Conservation (phyloP, 768 basidiomycete genomes). For the Boletus patriciae region DNA sequence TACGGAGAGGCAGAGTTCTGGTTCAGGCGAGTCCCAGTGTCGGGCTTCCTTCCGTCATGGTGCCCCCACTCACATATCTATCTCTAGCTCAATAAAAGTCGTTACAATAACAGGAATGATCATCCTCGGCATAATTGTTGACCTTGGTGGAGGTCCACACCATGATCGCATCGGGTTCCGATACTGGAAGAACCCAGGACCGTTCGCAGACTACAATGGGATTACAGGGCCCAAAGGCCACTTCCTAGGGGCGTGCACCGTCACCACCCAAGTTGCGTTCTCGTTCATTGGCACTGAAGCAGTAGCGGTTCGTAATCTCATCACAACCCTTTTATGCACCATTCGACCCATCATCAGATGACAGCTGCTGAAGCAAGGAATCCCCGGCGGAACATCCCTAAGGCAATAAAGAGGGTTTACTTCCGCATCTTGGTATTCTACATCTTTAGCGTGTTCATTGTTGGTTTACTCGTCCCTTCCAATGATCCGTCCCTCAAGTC, state of each 20-base stretch:
- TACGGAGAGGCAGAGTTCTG: conserved; percentile 11
- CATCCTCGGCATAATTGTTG: conserved; percentile 1
- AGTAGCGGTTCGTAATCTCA: conserved; percentile 37
- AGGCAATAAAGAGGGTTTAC: conserved; percentile 47
- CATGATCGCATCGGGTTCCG: conserved; percentile 28
- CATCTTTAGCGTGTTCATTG: conserved; percentile 43
- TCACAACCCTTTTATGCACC: background rate
- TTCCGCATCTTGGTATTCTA: conserved; percentile 40
- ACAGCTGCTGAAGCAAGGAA: conserved; percentile 52
- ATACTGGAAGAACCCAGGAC: conserved; percentile 40
- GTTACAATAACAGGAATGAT: background rate
- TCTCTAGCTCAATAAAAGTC: conserved; percentile 1
- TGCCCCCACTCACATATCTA: background rate
- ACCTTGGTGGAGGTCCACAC: conserved; percentile 1
- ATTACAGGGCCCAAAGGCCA: background rate
- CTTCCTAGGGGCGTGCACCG: conserved; percentile 2
- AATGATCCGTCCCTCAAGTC: conserved; percentile 43
- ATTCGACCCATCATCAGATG: conserved; percentile 24
- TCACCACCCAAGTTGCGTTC: conserved; percentile 57
- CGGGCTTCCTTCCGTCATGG: too few species aligned
- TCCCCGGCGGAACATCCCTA: conserved; percentile 45
- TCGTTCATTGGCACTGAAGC: conserved; percentile 59
- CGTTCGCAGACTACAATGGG: background rate
- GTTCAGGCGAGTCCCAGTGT: background rate
- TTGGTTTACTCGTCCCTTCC: conserved; percentile 51